phyloP scores from a whole-genome alignment of 2,329 filamentous ascomycete species.

The Trichoderma harzianum region DNA sequence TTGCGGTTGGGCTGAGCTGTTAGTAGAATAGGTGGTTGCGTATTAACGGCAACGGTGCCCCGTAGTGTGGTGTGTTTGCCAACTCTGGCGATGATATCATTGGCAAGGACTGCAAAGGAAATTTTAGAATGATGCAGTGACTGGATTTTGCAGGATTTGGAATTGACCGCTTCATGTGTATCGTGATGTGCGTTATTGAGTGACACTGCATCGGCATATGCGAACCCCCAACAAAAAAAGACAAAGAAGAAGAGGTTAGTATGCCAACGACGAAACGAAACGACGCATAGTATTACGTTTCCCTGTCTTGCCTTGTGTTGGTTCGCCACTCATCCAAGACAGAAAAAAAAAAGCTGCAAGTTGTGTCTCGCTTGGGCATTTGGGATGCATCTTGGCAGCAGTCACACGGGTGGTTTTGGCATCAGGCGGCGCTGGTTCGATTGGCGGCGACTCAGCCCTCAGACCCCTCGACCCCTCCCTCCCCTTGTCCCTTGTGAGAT shows the following conservation, averaged over 20 bases:
- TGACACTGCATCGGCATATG: neutral
- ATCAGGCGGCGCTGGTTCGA: slow-evolving; percentile 12
- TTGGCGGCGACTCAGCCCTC: neutral
- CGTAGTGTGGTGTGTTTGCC: neutral
- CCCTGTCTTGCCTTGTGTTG: neutral
- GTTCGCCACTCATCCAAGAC: slow-evolving; percentile 2
- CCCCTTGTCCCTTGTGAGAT: neutral
- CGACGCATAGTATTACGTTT: neutral
- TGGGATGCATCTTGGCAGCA: neutral
- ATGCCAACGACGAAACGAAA: neutral
- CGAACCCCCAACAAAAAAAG: neutral
- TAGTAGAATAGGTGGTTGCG: neutral
- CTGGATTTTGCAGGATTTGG: neutral
- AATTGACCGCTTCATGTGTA: neutral
- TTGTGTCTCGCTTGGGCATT: slow-evolving; percentile 3
- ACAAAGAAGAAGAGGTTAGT: neutral
- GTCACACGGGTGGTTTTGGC: slow-evolving; percentile 8
- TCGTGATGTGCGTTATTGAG: neutral
- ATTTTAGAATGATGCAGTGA: neutral
- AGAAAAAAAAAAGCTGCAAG: neutral
- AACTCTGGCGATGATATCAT: neutral
- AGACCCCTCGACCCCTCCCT: neutral
- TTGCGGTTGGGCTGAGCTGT: neutral
- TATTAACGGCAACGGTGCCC: neutral
- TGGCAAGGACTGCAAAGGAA: neutral